These are phyloP conservation scores for Corchorus olitorius DNA, from an alignment of 345 rosid species.

Conservation along the genomic window DNA sequence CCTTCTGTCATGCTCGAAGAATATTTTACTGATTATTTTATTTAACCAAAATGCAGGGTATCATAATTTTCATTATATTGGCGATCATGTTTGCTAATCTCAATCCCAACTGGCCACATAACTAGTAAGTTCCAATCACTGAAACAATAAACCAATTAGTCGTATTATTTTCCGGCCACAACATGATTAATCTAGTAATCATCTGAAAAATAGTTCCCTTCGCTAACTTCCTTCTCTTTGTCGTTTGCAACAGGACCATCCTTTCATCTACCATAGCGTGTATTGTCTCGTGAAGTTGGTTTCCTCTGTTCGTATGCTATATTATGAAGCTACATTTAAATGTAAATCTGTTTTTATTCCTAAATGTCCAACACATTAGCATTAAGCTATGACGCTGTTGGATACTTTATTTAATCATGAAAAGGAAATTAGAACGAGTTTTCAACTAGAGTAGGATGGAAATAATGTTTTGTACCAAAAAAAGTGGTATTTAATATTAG, in stretches of 20 bases:
- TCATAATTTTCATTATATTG: constrained; percentile 39
- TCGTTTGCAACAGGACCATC: neutral
- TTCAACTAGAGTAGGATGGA: neutral
- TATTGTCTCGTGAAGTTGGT: neutral
- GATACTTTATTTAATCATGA: neutral
- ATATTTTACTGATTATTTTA: constrained; percentile 20
- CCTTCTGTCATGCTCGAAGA: neutral
- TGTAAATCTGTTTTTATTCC: neutral
- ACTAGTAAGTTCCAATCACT: constrained; percentile 22
- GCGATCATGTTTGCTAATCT: constrained; percentile 42
- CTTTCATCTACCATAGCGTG: neutral
- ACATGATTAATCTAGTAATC: neutral
- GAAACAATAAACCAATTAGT: neutral
- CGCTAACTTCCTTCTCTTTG: neutral
- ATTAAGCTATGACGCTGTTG: neutral
- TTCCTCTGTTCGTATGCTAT: neutral
- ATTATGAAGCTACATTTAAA: neutral
- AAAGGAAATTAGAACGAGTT: neutral
- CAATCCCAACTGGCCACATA: constrained; percentile 29
- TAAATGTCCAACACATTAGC: neutral
- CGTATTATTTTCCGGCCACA: too few species aligned
- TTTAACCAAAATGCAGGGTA: constrained; percentile 37
- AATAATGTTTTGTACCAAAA: neutral
- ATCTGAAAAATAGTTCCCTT: neutral
- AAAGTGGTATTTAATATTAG: neutral